Evolutionary conservation across 73 alveolate species (phyloP).

Genomic region (Paramecium pentaurelia): DNA sequence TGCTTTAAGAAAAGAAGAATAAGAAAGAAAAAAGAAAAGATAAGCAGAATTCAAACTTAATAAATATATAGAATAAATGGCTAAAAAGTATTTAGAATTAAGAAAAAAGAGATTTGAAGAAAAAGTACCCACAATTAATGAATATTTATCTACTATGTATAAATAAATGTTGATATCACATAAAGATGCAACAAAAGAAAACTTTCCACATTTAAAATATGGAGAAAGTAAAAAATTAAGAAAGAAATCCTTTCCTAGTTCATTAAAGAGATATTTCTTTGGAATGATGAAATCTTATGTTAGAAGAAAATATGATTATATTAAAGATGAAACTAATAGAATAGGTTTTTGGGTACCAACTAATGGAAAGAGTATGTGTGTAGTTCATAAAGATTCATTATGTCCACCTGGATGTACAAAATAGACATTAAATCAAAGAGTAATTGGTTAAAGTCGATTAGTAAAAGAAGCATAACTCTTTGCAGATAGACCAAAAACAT

Average conservation of each 20-base stretch:
- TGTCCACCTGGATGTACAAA: not conserved
- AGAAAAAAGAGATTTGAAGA: slow-evolving; percentile 70
- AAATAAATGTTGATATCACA: not conserved
- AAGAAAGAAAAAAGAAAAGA: slow-evolving; percentile 35
- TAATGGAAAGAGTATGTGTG: slow-evolving; percentile 40
- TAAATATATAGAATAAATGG: slow-evolving; percentile 67
- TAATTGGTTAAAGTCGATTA: slow-evolving; percentile 15
- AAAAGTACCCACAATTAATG: slow-evolving; percentile 48
- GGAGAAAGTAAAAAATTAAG: slow-evolving; percentile 58
- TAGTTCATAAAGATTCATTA: slow-evolving; percentile 35
- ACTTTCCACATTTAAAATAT: slow-evolving; percentile 41
- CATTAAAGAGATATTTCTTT: slow-evolving; percentile 78
- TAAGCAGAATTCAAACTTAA: slow-evolving; percentile 60
- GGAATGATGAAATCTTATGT: slow-evolving; percentile 50
- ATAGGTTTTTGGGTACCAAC: slow-evolving; percentile 63
- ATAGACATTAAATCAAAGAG: slow-evolving; percentile 19
- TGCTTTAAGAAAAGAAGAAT: slow-evolving; percentile 58
- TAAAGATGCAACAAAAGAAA: slow-evolving; percentile 3
- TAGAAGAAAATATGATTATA: slow-evolving; percentile 44
- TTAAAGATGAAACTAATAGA: slow-evolving; percentile 45
- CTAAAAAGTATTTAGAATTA: slow-evolving; percentile 66
- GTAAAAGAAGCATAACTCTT: slow-evolving; percentile 13
- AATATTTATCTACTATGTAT: slow-evolving; percentile 31
- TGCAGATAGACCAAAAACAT: slow-evolving; percentile 29
- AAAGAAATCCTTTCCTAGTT: slow-evolving; percentile 69